phyloP scores from a whole-genome alignment of 2,329 filamentous ascomycete species.

The Colletotrichum ledebouriae region DNA sequence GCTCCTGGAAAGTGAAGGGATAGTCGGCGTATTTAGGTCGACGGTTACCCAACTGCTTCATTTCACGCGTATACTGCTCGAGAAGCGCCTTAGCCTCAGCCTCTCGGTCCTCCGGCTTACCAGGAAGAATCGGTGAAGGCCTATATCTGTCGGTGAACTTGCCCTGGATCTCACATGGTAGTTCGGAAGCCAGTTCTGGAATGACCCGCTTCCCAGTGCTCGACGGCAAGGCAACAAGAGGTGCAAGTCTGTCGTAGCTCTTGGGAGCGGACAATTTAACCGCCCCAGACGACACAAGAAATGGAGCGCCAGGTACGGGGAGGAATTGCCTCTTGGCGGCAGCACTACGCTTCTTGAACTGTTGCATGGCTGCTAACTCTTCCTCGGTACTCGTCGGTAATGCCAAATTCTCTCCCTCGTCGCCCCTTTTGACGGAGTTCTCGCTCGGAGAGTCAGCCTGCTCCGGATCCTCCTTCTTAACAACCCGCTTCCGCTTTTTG shows the following conservation, averaged over 20 bases:
- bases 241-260: constrained; percentile 60
- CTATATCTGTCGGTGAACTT: constrained; percentile 57
- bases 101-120: constrained; percentile 56
- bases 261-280: constrained; percentile 60
- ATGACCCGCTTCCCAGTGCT: constrained; percentile 55
- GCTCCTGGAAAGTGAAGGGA: constrained; percentile 58
- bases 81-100: constrained; percentile 56
- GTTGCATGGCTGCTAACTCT: constrained; percentile 49
- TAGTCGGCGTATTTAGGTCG: constrained; percentile 63
- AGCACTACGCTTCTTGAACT: constrained; percentile 55
- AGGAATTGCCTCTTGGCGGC: constrained; percentile 55
- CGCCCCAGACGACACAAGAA: constrained; percentile 54
- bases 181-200: constrained; percentile 54
- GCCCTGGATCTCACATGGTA: constrained; percentile 61
- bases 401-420: constrained; percentile 52
- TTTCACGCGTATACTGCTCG: constrained; percentile 57
- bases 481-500: constrained; percentile 56
- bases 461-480: constrained; percentile 49
- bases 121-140: constrained; percentile 55
- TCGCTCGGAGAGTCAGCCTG: constrained; percentile 51
- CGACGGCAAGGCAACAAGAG: constrained; percentile 57
- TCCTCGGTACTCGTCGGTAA: constrained; percentile 42
- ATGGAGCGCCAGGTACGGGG: constrained; percentile 55
- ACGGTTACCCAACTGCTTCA: constrained; percentile 57
- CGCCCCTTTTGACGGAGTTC: constrained; percentile 48